Percentiles rank a stretch among this genome's conserved stretches.
These are phyloP conservation scores for Septoria linicola DNA, from an alignment of 2,329 filamentous ascomycete species.

Conservation along the genomic window DNA sequence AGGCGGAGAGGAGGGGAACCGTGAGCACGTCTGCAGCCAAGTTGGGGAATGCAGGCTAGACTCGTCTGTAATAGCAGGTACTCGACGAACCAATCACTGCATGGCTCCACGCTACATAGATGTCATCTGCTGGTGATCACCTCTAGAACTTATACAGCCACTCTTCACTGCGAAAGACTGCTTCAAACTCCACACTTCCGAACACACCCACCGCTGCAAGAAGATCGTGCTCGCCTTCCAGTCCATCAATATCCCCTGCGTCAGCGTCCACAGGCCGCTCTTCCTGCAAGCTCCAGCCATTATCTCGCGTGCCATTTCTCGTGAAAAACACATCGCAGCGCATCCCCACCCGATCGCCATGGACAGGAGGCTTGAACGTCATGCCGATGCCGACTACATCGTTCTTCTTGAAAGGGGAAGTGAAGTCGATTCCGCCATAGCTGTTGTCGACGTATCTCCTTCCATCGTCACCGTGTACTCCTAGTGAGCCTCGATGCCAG, in stretches of 20 bases:
- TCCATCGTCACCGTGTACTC: constrained; percentile 78
- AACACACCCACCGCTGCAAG: constrained; percentile 70
- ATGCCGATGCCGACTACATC: constrained; percentile 73
- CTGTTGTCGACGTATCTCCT: constrained; percentile 71
- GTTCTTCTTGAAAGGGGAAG: constrained; percentile 60
- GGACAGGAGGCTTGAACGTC: constrained; percentile 48
- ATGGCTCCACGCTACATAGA: too few species aligned
- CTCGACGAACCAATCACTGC: too few species aligned
- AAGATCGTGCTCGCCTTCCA: constrained; percentile 65
- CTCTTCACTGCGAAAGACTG: constrained; percentile 41
- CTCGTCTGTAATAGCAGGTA: too few species aligned
- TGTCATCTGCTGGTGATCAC: too few species aligned
- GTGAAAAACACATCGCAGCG: constrained; percentile 68
- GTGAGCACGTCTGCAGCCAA: too few species aligned
- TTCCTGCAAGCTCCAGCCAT: constrained; percentile 72
- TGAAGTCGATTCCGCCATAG: constrained; percentile 70
- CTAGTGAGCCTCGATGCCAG: constrained; percentile 74
- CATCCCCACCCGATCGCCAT: constrained; percentile 36
- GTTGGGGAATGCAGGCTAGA: too few species aligned
- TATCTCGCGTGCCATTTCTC: constrained; percentile 59
- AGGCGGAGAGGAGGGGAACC: too few species aligned
- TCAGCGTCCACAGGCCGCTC: constrained; percentile 65
- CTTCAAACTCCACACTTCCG: constrained; percentile 66
- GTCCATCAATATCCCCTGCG: constrained; percentile 59
- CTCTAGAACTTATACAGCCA: constrained; percentile 32